Evolutionary conservation across 495 filamentous ascomycete species (phyloP).

Genomic region (Beverwykella pulmonaria): DNA sequence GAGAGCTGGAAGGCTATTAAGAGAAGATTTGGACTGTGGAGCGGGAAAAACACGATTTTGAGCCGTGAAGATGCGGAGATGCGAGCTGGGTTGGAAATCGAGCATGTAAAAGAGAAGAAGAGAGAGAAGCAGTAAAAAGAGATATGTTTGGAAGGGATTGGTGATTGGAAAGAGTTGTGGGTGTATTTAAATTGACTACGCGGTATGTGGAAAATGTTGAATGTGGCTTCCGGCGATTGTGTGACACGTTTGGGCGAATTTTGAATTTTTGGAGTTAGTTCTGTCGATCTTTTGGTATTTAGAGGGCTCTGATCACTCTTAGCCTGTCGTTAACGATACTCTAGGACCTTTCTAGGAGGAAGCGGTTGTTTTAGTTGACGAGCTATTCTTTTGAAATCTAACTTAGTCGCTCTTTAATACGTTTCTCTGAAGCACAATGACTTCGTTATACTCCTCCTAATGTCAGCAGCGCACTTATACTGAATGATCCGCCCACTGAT

Average conservation of each 20-base stretch:
- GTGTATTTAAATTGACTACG: neutral
- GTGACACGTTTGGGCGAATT: neutral
- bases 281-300: neutral
- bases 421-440: neutral
- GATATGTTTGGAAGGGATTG: neutral
- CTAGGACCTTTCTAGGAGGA: neutral
- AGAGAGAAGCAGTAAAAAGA: neutral
- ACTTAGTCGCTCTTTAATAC: neutral
- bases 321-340: neutral
- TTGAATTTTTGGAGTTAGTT: neutral
- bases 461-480: too few species aligned
- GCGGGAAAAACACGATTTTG: conserved; percentile 27
- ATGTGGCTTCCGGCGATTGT: neutral
- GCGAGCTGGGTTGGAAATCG: conserved; percentile 23
- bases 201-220: neutral
- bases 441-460: neutral
- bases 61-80: conserved; percentile 34
- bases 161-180: neutral
- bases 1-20: conserved; percentile 44
- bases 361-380: neutral
- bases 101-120: neutral
- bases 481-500: too few species aligned
- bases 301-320: neutral
- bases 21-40: conserved; percentile 36
- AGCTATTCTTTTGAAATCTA: neutral